These are phyloP conservation scores for Fusarium scirpi DNA, from an alignment of 2,329 filamentous ascomycete genomes.

Conservation along the genomic window DNA sequence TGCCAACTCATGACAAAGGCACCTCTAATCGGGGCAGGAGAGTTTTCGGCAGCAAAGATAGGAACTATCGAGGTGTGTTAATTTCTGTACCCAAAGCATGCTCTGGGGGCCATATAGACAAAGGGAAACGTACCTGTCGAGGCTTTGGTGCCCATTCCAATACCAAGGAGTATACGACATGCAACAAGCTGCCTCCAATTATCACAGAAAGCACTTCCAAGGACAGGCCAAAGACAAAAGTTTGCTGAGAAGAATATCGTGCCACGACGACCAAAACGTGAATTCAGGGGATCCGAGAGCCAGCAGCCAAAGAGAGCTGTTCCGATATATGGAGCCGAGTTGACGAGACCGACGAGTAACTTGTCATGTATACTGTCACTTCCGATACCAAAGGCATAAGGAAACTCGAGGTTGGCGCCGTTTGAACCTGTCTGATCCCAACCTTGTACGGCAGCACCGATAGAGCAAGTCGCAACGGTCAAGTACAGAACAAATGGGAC, in stretches of 20 bases:
- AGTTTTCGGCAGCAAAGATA: constrained; percentile 80
- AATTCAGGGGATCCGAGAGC: constrained; percentile 73
- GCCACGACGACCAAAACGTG: constrained; percentile 58
- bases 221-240: constrained; percentile 76
- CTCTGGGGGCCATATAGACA: not conserved
- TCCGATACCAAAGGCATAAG: constrained; percentile 61
- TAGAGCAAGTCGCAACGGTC: constrained; percentile 75
- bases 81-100: not conserved
- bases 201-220: constrained; percentile 78
- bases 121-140: constrained; percentile 60
- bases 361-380: constrained; percentile 53
- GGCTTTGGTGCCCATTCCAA: constrained; percentile 82
- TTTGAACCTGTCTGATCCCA: constrained; percentile 76
- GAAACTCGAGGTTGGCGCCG: constrained; percentile 73
- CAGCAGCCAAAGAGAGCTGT: constrained; percentile 68
- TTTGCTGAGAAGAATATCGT: constrained; percentile 79
- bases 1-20: constrained; percentile 87
- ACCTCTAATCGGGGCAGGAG: constrained; percentile 76
- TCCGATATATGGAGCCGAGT: constrained; percentile 66
- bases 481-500: constrained; percentile 72
- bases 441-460: constrained; percentile 77
- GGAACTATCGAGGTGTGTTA: constrained; percentile 67
- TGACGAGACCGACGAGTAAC: constrained; percentile 74
- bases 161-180: constrained; percentile 78
- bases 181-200: constrained; percentile 79